These are phyloP conservation scores for Conoideocrella luteorostrata DNA, from an alignment of 2,329 filamentous ascomycete species.

Conservation along the genomic window DNA sequence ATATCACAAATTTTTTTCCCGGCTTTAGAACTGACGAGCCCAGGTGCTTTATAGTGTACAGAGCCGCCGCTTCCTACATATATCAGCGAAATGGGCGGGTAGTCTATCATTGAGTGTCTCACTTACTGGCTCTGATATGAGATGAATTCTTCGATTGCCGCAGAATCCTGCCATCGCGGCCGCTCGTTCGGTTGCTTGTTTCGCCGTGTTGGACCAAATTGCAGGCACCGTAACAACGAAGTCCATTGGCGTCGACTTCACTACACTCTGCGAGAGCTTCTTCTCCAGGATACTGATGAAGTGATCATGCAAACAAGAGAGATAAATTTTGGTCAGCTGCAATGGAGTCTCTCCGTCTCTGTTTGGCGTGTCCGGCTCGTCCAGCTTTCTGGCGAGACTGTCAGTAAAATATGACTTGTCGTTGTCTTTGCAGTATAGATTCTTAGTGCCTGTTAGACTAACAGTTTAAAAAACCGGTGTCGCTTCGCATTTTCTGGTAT, in stretches of 20 bases:
- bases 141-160: slow-evolving; percentile 34
- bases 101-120: neutral
- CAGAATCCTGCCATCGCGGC: slow-evolving; percentile 33
- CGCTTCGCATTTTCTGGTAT: slow-evolving; percentile 34
- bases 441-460: too few species aligned
- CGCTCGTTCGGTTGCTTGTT: slow-evolving; percentile 39
- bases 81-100: neutral
- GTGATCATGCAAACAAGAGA: slow-evolving; percentile 41
- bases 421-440: too few species aligned
- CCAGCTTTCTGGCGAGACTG: slow-evolving; percentile 25
- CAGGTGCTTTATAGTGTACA: slow-evolving; percentile 40
- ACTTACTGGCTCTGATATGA: slow-evolving; percentile 43
- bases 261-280: slow-evolving; percentile 33
- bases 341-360: slow-evolving; percentile 28
- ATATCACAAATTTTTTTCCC: slow-evolving; percentile 44
- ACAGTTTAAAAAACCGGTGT: slow-evolving; percentile 44
- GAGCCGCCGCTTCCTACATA: slow-evolving; percentile 41
- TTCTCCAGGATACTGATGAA: slow-evolving; percentile 37
- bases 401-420: too few species aligned
- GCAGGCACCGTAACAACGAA: slow-evolving; percentile 53
- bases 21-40: slow-evolving; percentile 34
- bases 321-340: slow-evolving; percentile 34
- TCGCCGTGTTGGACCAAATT: slow-evolving; percentile 51
- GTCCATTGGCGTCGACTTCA: slow-evolving; percentile 39
- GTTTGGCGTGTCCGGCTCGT: slow-evolving; percentile 23